Conservation (phyloP, 176 grass and related monocot genomes). For the Ensete ventricosum region DNA sequence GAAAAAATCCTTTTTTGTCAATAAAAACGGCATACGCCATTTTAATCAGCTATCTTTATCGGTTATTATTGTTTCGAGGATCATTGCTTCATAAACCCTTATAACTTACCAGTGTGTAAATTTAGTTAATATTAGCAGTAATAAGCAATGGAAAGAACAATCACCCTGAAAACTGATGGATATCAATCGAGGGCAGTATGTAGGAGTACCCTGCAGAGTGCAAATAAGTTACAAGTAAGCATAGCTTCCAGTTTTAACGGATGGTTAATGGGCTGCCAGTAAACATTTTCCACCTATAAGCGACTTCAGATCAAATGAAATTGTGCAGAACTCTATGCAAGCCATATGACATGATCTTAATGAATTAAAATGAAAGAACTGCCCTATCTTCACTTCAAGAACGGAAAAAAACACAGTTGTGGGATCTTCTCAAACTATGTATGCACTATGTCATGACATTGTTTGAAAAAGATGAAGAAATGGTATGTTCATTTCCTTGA, state of each 20-base stretch:
- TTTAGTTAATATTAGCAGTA: not conserved
- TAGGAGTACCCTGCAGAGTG: slow-evolving; percentile 51
- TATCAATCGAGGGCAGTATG: slow-evolving; percentile 73
- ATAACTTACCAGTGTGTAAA: not conserved
- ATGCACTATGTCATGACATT: too few species aligned
- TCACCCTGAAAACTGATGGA: slow-evolving; percentile 74
- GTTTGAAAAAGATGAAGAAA: too few species aligned
- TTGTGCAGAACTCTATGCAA: not conserved
- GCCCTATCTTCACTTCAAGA: too few species aligned
- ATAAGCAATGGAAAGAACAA: not conserved
- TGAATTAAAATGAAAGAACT: too few species aligned
- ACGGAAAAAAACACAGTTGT: too few species aligned
- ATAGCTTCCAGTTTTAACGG: not conserved
- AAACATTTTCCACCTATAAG: not conserved
- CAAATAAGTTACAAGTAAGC: not conserved
- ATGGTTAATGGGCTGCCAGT: not conserved
- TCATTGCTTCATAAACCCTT: too few species aligned
- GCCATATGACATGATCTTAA: too few species aligned
- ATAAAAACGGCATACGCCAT: too few species aligned
- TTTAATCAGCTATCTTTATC: too few species aligned
- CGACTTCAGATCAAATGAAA: not conserved
- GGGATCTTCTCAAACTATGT: too few species aligned
- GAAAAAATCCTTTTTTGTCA: too few species aligned
- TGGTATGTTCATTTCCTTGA: not conserved
- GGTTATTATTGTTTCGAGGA: too few species aligned